Percentiles rank a stretch among this genome's conserved stretches.
Conservation (phyloP, 2,329 filamentous ascomycete species). For the Pseudogymnoascus sp. region DNA sequence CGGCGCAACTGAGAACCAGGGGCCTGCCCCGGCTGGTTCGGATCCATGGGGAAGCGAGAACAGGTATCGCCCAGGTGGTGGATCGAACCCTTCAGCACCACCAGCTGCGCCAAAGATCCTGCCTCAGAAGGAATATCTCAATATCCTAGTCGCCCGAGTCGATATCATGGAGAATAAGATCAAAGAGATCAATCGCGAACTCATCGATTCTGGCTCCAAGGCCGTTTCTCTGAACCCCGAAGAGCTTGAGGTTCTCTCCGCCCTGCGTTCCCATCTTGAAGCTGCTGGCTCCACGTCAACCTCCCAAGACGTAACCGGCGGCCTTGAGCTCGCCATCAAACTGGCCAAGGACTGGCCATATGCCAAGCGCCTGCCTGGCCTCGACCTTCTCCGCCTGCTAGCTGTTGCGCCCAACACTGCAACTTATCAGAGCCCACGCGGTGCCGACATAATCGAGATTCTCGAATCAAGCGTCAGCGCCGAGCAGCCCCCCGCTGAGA, state of each 20-base stretch:
- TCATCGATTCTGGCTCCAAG: slow-evolving; percentile 65
- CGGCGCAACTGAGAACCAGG: slow-evolving; percentile 48
- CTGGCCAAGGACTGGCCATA: slow-evolving; percentile 75
- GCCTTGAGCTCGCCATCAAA: slow-evolving; percentile 60
- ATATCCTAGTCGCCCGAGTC: slow-evolving; percentile 67
- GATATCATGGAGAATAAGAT: slow-evolving; percentile 71
- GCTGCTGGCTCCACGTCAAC: slow-evolving; percentile 31
- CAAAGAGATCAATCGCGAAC: slow-evolving; percentile 63
- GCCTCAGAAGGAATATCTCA: slow-evolving; percentile 73
- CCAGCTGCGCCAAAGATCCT: slow-evolving; percentile 51
- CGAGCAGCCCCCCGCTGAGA: slow-evolving; percentile 54
- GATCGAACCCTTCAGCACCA: slow-evolving; percentile 31
- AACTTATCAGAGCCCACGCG: slow-evolving; percentile 45
- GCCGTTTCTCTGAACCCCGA: slow-evolving; percentile 65
- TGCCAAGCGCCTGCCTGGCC: slow-evolving; percentile 69
- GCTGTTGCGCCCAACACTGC: slow-evolving; percentile 63
- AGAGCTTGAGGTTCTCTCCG: slow-evolving; percentile 57
- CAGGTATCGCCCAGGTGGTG: slow-evolving; percentile 69
- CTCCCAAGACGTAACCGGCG: slow-evolving; percentile 42
- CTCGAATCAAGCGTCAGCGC: slow-evolving; percentile 55
- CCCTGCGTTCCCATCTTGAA: slow-evolving; percentile 58
- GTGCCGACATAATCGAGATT: slow-evolving; percentile 51
- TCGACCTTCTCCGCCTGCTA: slow-evolving; percentile 82
- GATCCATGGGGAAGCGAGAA: slow-evolving; percentile 75
- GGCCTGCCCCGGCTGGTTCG: slow-evolving; percentile 39